Conservation (phyloP, 805 yeast species). For the Cyberlindnera veronae region DNA sequence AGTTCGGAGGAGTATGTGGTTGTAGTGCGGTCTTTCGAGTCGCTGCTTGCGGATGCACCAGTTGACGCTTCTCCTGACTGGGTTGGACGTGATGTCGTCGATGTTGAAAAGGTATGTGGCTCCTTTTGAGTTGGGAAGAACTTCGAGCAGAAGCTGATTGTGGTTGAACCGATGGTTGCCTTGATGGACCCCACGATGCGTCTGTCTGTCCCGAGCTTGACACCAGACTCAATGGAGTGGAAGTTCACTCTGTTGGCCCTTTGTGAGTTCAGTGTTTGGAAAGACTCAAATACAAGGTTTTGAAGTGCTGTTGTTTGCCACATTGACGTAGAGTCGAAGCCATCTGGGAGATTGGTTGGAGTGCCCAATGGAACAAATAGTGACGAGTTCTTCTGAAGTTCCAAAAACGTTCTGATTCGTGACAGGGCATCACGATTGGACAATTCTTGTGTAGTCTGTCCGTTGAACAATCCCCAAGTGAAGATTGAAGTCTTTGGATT, state of each 20-base stretch:
- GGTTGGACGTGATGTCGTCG: conserved; percentile 25
- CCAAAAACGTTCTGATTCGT: conserved; percentile 44
- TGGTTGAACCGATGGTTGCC: conserved; percentile 11
- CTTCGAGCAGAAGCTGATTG: conserved; percentile 7
- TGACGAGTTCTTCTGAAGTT: conserved; percentile 45
- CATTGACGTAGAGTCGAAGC: conserved; percentile 15
- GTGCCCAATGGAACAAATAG: conserved; percentile 53
- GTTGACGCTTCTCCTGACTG: not conserved
- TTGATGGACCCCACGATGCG: conserved; percentile 44
- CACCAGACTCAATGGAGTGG: conserved; percentile 36
- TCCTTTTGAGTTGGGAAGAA: conserved; percentile 6
- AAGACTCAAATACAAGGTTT: conserved; percentile 42
- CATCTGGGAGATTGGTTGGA: conserved; percentile 18
- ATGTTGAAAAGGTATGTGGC: conserved; percentile 27
- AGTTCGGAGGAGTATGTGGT: conserved; percentile 10
- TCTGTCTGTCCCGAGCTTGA: conserved; percentile 41
- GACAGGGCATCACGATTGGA: conserved; percentile 28
- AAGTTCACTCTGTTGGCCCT: conserved; percentile 19
- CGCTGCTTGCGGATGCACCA: not conserved
- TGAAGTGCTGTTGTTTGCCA: conserved; percentile 45
- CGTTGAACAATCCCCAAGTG: conserved; percentile 44
- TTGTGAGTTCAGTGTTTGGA: conserved; percentile 39
- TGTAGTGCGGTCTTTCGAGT: conserved; percentile 4
- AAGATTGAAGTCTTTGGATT: conserved; percentile 46
- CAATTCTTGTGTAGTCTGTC: conserved; percentile 17